Evolutionary conservation across 305 asterid species (phyloP).

Genomic region (Rubia tinctorum): DNA sequence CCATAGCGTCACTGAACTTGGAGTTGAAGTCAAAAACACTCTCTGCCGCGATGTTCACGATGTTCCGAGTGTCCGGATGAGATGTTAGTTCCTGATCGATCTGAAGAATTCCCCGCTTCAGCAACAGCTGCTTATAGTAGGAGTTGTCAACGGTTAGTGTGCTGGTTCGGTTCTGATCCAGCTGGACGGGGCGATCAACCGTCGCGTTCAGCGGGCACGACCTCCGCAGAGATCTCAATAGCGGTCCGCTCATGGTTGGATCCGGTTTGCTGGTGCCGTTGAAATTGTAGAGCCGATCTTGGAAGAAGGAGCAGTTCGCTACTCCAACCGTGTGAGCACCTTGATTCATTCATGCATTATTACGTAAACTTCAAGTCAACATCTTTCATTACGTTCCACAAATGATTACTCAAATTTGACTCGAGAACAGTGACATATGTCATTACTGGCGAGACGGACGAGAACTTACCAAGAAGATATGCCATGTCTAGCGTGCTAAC

Average conservation of each 20-base stretch:
- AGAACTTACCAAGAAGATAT: constrained; percentile 13
- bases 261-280: constrained; percentile 51
- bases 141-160: constrained; percentile 21
- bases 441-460: not conserved
- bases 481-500: not conserved
- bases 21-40: not conserved
- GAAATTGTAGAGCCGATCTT: constrained; percentile 49
- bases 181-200: not conserved
- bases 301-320: constrained; percentile 58
- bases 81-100: constrained; percentile 13
- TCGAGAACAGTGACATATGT: too few relatives aligned
- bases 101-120: constrained; percentile 7
- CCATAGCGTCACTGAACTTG: constrained; percentile 10
- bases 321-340: constrained; percentile 77
- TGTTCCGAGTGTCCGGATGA: not conserved
- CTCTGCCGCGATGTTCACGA: not conserved
- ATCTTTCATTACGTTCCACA: too few relatives aligned
- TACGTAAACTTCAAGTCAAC: too few relatives aligned
- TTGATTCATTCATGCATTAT: not conserved
- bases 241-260: constrained; percentile 33
- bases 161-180: constrained; percentile 12
- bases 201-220: not conserved
- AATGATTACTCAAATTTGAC: too few relatives aligned
- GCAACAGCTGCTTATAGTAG: not conserved
- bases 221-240: not conserved